Evolutionary conservation across 305 asterid species (phyloP).

Genomic region (Salvia sclarea): DNA sequence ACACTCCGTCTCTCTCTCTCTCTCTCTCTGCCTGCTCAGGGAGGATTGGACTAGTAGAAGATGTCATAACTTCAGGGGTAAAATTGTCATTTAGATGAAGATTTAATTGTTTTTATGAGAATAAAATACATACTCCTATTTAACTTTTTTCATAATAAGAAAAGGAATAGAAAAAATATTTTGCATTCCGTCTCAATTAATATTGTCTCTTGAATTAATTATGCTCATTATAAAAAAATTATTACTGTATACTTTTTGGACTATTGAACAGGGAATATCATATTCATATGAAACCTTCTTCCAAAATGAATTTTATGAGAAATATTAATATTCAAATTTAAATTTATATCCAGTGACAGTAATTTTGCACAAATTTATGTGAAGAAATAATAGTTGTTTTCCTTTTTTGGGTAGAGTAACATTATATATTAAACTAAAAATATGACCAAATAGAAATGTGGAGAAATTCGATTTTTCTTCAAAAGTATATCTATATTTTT

Average conservation of each 20-base stretch:
- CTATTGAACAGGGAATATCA: no score
- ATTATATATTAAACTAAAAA: not conserved
- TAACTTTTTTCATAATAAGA: not conserved
- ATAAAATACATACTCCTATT: not conserved
- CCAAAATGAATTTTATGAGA: no score
- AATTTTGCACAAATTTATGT: no score
- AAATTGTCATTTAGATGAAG: constrained; percentile 1
- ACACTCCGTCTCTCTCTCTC: constrained; percentile 13
- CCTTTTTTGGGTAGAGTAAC: not conserved
- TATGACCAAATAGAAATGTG: not conserved
- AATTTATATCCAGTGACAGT: no score
- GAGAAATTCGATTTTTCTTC: not conserved
- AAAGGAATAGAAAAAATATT: not conserved
- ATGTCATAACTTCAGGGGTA: constrained; percentile 21
- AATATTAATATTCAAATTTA: no score
- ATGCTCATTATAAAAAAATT: no score
- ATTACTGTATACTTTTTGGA: no score
- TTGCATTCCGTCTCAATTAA: no score
- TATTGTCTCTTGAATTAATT: no score
- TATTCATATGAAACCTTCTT: no score
- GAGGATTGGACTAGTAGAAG: not conserved
- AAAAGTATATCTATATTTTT: not conserved
- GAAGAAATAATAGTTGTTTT: not conserved
- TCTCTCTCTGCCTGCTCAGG: not conserved
- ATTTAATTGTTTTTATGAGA: not conserved